These are phyloP conservation scores for Meira miltonrushii DNA, from an alignment of 1,284 basidiomycete species.

Conservation along the genomic window DNA sequence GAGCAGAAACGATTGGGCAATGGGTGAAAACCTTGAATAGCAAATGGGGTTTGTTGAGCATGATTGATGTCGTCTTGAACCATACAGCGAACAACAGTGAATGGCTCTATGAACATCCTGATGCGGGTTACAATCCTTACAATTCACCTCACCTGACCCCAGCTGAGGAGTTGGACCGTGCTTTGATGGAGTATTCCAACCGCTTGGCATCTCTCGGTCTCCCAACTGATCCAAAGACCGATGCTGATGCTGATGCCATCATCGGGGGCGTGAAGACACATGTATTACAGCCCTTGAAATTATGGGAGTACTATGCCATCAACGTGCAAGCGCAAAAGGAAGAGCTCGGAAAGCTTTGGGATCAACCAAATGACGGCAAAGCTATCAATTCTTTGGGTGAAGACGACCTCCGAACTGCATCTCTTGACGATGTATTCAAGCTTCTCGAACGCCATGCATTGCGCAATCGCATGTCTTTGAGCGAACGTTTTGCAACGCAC, in stretches of 20 bases:
- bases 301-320: conserved; percentile 47
- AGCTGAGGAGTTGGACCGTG: conserved; percentile 42
- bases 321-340: conserved; percentile 28
- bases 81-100: conserved; percentile 41
- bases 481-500: conserved; percentile 30
- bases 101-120: conserved; percentile 47
- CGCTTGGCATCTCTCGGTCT: conserved; percentile 22
- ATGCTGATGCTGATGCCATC: conserved; percentile 29
- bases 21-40: conserved; percentile 26
- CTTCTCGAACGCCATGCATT: conserved; percentile 26
- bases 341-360: conserved; percentile 22
- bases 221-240: conserved; percentile 28
- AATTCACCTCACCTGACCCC: conserved; percentile 46
- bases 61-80: conserved; percentile 45
- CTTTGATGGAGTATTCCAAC: conserved; percentile 28
- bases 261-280: conserved; percentile 34
- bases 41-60: conserved; percentile 42
- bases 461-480: conserved; percentile 29
- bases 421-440: not conserved
- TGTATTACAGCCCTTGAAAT: conserved; percentile 29
- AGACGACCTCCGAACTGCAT: conserved; percentile 12
- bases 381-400: conserved; percentile 10
- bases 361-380: not conserved
- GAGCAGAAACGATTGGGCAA: conserved; percentile 22
- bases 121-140: conserved; percentile 39